These are phyloP conservation scores for Pyrenula massariospora DNA, from an alignment of 495 filamentous ascomycete species.

Conservation along the genomic window DNA sequence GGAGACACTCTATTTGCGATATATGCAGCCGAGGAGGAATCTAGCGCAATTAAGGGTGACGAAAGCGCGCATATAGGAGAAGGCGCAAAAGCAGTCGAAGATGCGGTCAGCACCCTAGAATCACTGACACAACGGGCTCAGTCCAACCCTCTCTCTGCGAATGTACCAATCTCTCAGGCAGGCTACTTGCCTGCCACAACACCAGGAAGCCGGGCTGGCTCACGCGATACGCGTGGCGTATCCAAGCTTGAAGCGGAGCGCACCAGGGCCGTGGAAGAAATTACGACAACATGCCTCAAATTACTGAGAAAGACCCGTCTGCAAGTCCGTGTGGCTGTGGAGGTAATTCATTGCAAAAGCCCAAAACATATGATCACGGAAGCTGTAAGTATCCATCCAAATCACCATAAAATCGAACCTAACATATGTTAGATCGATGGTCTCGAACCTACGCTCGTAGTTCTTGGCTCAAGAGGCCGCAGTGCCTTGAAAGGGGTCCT, in stretches of 20 bases:
- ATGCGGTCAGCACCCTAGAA: conserved; percentile 49
- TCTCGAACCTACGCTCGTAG: conserved; percentile 82
- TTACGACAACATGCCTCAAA: conserved; percentile 69
- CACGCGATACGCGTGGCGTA: conserved; percentile 27
- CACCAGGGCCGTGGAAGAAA: conserved; percentile 58
- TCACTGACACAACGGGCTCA: conserved; percentile 35
- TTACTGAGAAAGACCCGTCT: conserved; percentile 80
- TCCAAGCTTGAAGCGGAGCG: conserved; percentile 66
- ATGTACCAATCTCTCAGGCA: conserved; percentile 12
- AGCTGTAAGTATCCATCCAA: conserved; percentile 36
- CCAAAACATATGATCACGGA: conserved; percentile 77
- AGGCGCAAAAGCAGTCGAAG: conserved; percentile 55
- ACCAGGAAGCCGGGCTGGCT: conserved; percentile 28
- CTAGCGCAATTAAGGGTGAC: conserved; percentile 33
- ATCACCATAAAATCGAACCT: conserved; percentile 8
- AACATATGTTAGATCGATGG: conserved; percentile 59
- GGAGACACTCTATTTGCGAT: conserved; percentile 89
- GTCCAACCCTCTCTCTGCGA: conserved; percentile 13
- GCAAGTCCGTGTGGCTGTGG: conserved; percentile 82
- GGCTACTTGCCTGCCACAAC: conserved; percentile 15
- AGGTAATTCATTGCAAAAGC: conserved; percentile 97
- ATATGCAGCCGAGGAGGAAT: conserved; percentile 82
- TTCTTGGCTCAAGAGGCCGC: conserved; percentile 79
- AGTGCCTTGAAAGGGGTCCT: conserved; percentile 89
- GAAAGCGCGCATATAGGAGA: conserved; percentile 39